phyloP scores from a whole-genome alignment of 345 rosid species.

The Gynandropsis gynandra region DNA sequence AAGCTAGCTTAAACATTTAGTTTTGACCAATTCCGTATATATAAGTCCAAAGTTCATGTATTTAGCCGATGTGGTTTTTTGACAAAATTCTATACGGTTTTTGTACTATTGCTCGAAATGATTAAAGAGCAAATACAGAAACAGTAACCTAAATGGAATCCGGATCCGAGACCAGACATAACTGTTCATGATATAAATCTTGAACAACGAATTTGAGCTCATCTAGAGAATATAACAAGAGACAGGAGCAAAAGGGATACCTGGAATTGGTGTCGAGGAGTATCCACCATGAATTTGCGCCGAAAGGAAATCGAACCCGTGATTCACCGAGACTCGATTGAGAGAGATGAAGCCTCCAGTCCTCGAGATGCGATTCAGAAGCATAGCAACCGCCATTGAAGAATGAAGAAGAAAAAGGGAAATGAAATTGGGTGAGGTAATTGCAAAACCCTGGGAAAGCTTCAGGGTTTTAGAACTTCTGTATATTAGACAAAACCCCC shows the following conservation, averaged over 20 bases:
- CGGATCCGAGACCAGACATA: slow-evolving; percentile 4
- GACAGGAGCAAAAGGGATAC: slow-evolving; percentile 26
- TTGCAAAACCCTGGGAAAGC: not conserved
- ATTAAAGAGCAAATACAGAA: not conserved
- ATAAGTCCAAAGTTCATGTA: too few species aligned
- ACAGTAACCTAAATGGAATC: slow-evolving; percentile 1
- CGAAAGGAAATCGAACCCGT: slow-evolving; percentile 26
- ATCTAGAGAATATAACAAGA: not conserved
- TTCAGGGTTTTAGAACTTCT: slow-evolving; percentile 14
- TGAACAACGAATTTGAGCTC: not conserved
- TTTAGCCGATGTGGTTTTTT: too few species aligned
- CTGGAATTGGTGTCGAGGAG: slow-evolving; percentile 33
- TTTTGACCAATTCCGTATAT: too few species aligned
- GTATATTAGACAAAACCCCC: not conserved
- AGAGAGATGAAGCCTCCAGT: slow-evolving; percentile 14
- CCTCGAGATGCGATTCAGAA: slow-evolving; percentile 20
- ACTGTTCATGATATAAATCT: not conserved
- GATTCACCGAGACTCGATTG: slow-evolving; percentile 25
- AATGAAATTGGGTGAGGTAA: not conserved
- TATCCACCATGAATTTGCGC: slow-evolving; percentile 20
- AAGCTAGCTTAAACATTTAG: too few species aligned
- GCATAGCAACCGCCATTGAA: slow-evolving; percentile 22
- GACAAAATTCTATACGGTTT: too few species aligned
- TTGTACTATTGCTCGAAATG: too few species aligned
- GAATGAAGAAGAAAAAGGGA: not conserved